Evolutionary conservation across 2,329 filamentous ascomycete genomes (phyloP).

Genomic region (Amphichorda felina): DNA sequence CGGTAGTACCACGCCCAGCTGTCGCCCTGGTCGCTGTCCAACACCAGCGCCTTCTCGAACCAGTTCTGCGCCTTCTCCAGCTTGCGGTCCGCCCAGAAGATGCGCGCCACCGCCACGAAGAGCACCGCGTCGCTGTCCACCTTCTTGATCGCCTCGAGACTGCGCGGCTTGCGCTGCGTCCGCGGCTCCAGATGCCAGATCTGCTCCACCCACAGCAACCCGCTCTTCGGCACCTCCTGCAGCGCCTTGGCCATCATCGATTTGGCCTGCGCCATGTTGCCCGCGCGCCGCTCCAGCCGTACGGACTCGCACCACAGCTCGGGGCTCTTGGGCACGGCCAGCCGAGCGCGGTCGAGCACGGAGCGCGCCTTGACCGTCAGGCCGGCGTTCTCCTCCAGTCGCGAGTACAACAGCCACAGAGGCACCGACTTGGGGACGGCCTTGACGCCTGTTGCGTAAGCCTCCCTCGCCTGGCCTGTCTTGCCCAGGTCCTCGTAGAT

Average conservation of each 20-base stretch:
- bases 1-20: constrained; percentile 98
- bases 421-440: constrained; percentile 75
- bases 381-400: constrained; percentile 76
- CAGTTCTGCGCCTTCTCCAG: constrained; percentile 91
- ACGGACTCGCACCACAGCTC: constrained; percentile 92
- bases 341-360: constrained; percentile 79
- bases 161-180: constrained; percentile 83
- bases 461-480: constrained; percentile 75
- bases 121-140: constrained; percentile 84
- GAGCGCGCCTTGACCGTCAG: constrained; percentile 85
- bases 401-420: constrained; percentile 79
- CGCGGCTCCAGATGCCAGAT: constrained; percentile 91
- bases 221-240: constrained; percentile 81
- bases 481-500: constrained; percentile 82
- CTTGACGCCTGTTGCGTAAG: constrained; percentile 78
- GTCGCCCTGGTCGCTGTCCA: constrained; percentile 81
- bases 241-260: constrained; percentile 87
- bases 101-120: constrained; percentile 83
- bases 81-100: constrained; percentile 90
- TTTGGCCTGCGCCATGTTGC: constrained; percentile 74
- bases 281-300: constrained; percentile 77
- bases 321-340: constrained; percentile 75
- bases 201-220: constrained; percentile 83
- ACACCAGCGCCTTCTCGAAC: constrained; percentile 91
- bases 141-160: constrained; percentile 91